Evolutionary conservation across 306 rosid species (phyloP), one percentile per base, ranked within the genome.

Genomic region (Carpinus fangiana): DNA sequence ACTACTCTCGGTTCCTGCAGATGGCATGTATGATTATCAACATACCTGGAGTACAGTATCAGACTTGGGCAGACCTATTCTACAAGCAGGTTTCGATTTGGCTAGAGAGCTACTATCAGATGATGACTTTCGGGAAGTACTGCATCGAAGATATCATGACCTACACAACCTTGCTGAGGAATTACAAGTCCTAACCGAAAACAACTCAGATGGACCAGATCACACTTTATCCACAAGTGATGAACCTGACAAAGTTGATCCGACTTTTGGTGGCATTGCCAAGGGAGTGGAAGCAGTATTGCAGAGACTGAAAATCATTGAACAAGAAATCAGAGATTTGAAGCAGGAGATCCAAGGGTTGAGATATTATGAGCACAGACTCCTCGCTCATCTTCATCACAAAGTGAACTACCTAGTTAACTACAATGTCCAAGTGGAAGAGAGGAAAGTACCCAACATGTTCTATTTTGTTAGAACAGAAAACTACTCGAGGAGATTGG

Each of bases 291-390:
- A 95, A 88, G 90, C 78, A 62, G 97, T 95, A 76, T 82, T 93
- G 78, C 90, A 95, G 66, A 89, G 98, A 75, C 91, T 93, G 66
- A 95, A 90, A 90, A 95, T 95, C 75, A 93, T 95, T 75, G 98
- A 95, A 75, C 97, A 93, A 83, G 99, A 95, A 86, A 95, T 95
- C 67, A 85, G 93, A 84, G 97, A 95, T 84, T 76, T 95, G 90
- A 95, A 93, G 80, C 98, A 95, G 84, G 98, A 93, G 89, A 91
- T 93, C 82, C 97, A 95, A 72, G 98, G 99, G 54, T 80, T 95
- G 51, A 91, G 98, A 83, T 93, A 93, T 60, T 93, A 95, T 66
- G 99, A 95, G 80, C 96, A 95, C 43, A 87, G 87, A 81, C 99
- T 95, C 61, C 93, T 93, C 34, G 79, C 78, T 0, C 96, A 93